phyloP scores from a whole-genome alignment of 1,139 yeast species.

The Saccharomycopsis phalli region DNA sequence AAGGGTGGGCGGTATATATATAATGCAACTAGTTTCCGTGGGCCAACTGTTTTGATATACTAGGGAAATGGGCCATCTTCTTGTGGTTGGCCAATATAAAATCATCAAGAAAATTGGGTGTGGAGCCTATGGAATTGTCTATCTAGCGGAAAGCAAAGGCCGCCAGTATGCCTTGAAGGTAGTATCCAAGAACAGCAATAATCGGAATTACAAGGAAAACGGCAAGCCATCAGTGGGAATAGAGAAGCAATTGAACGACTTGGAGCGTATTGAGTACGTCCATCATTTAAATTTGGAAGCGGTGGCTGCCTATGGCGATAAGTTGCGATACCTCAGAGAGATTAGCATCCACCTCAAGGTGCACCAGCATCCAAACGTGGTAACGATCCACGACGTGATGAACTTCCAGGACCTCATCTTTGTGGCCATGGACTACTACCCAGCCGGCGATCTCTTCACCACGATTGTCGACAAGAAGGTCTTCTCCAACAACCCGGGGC shows the following conservation, averaged over 20 bases:
- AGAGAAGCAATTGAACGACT: slow-evolving; percentile 22
- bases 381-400: slow-evolving; percentile 66
- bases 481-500: slow-evolving; percentile 41
- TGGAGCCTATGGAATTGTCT: slow-evolving; percentile 85
- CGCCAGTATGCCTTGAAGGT: slow-evolving; percentile 64
- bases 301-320: slow-evolving; percentile 35
- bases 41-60: too few species aligned
- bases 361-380: slow-evolving; percentile 68
- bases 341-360: slow-evolving; percentile 65
- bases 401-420: slow-evolving; percentile 49
- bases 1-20: too few species aligned
- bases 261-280: slow-evolving; percentile 23
- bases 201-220: slow-evolving; percentile 24
- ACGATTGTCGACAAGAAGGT: slow-evolving; percentile 64
- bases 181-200: slow-evolving; percentile 40
- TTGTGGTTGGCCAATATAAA: background rate
- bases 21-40: too few species aligned
- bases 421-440: slow-evolving; percentile 73
- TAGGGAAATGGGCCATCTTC: too few species aligned
- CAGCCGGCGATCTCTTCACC: slow-evolving; percentile 75
- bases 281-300: slow-evolving; percentile 36
- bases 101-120: slow-evolving; percentile 57
- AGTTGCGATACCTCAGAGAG: slow-evolving; percentile 51
- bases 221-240: slow-evolving; percentile 26
- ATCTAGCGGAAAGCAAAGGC: slow-evolving; percentile 54